Base-by-base conservation (phyloP, 139 green algal genomes). In the Chlorella sorokiniana region DNA sequence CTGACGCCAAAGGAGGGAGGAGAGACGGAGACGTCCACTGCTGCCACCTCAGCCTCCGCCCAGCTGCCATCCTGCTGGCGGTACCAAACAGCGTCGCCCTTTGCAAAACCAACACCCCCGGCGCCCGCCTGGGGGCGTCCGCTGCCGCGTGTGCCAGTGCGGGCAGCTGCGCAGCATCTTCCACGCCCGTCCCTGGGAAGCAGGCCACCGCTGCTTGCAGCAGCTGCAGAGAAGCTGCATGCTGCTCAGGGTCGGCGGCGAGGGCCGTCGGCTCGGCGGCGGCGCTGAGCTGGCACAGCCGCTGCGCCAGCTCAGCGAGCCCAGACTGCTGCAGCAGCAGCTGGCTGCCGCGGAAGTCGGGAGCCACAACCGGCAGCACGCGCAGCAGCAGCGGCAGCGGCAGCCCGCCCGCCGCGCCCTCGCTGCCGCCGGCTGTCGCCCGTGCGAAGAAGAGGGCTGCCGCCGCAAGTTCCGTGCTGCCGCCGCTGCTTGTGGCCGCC, bases 1-100 rank as follows among this genome's bases (percentile, higher is more conserved):
- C 42, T 20, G 22, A 87, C 35, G 51, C 38, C 38, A 54, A 69
- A 87, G 25, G 83, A 87, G 4, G 76, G 83, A 7, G 83, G 83
- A 25, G 80, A 52, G 20, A 80, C 44, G 1, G 59, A 25, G 8
- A 9, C 2, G 52, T 87, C 83, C 38, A 83, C 52, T 11, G 42
- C n/a, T 4, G 33, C 69, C 40, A 81, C 76, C 73, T 63, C 51
- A 41, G 82, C 71, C 52, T 69, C 64, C 27, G 38, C 65, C 75
- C 76, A 84, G 48, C 48, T 78, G 42, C 82, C 82, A 25, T 84
- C 62, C 37, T 23, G 68, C 42, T 71, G 44, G 8, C 41, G 40
- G 65, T 87, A 87, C 83, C 83, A 87, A 23, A 79, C 79, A 14
- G 40, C 52, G 16, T 84, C 79, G 18, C 79, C 79, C 31, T 73